Conservation (phyloP, 306 rosid species). For the Lotus japonicus region DNA sequence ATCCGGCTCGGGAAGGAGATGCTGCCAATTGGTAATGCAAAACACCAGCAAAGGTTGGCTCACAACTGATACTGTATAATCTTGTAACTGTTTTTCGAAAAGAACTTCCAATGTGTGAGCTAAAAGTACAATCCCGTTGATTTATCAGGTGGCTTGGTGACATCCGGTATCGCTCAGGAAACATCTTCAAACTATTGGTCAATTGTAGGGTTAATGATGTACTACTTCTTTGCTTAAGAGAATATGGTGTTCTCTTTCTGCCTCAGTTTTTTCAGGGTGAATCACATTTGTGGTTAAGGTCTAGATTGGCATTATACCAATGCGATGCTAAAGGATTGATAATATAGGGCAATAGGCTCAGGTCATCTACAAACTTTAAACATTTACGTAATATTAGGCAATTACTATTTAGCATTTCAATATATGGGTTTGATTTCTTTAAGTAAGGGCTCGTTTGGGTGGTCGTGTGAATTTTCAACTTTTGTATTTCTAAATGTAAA, state of each 20-base stretch:
- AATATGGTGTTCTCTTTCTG: not conserved
- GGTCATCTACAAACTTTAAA: not conserved
- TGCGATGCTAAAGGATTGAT: not conserved
- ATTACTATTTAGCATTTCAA: no score
- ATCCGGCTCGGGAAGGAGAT: conserved; percentile 60
- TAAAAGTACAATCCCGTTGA: not conserved
- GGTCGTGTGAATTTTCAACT: no score
- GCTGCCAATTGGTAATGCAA: conserved; percentile 51
- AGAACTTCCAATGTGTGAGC: not conserved
- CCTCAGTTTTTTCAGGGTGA: not conserved
- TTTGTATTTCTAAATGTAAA: no score
- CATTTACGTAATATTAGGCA: not conserved
- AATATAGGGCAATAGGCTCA: not conserved
- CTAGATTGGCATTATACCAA: not conserved
- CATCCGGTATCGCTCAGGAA: not conserved
- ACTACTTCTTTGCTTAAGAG: not conserved
- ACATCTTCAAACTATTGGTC: not conserved
- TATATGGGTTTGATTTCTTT: no score
- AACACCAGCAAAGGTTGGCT: conserved; percentile 1
- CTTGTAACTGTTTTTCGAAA: not conserved
- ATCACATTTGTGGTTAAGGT: conserved; percentile 1
- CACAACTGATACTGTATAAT: conserved; percentile 9
- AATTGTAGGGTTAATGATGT: conserved; percentile 7
- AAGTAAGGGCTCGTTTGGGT: no score
- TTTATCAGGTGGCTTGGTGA: conserved; percentile 17